Evolutionary conservation across 345 rosid genomes (phyloP).

Genomic region (Dimocarpus longan): DNA sequence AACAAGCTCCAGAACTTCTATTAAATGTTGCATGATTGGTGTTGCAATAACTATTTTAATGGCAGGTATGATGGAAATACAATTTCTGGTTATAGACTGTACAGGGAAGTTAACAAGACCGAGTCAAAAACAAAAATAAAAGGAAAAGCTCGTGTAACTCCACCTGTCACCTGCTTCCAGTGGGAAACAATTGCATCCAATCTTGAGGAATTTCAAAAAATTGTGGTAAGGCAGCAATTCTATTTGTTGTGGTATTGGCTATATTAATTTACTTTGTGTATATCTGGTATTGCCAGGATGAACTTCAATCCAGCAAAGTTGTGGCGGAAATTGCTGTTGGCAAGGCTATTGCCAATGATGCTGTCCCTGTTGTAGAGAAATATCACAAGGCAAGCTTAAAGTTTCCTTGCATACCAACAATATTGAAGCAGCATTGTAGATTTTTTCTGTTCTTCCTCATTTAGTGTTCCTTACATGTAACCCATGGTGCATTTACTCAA

Average conservation of each 20-base stretch:
- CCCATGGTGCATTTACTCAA: constrained; percentile 6
- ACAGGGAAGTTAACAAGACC: constrained; percentile 52
- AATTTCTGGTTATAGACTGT: constrained; percentile 72
- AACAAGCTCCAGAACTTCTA: constrained; percentile 20
- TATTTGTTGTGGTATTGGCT: constrained; percentile 1
- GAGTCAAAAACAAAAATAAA: constrained; percentile 34
- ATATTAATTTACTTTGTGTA: constrained; percentile 17
- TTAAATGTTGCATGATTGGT: constrained; percentile 17
- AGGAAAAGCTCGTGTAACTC: constrained; percentile 36
- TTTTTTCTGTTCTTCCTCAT: not conserved
- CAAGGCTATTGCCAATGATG: constrained; percentile 49
- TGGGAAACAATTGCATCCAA: constrained; percentile 90
- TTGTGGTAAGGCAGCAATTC: constrained; percentile 49
- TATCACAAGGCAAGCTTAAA: constrained; percentile 53
- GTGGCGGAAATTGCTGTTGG: constrained; percentile 55
- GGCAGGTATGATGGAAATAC: constrained; percentile 77
- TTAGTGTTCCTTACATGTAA: constrained; percentile 6
- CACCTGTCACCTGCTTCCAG: constrained; percentile 27
- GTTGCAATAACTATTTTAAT: constrained; percentile 13
- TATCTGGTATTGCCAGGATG: constrained; percentile 51
- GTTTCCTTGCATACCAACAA: not conserved
- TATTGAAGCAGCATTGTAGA: not conserved
- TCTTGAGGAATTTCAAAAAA: constrained; percentile 60
- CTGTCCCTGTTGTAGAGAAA: constrained; percentile 63
- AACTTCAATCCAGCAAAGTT: constrained; percentile 57